phyloP scores from a whole-genome alignment of 2,329 filamentous ascomycete species.

The Penicillium paneum region DNA sequence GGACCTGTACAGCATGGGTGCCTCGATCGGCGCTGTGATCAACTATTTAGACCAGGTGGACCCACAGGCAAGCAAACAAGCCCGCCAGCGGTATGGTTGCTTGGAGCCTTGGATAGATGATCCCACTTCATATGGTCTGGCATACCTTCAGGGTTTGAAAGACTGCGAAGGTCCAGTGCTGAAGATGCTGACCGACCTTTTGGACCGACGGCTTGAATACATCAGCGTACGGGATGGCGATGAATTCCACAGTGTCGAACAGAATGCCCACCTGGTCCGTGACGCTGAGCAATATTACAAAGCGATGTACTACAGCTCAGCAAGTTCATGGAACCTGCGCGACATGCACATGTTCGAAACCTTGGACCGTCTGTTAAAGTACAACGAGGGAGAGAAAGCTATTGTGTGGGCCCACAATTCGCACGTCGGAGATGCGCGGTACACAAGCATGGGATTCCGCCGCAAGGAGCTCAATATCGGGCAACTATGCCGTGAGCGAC shows the following conservation, averaged over 20 bases:
- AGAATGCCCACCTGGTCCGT: slow-evolving; percentile 50
- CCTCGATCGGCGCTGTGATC: slow-evolving; percentile 47
- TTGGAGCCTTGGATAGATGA: slow-evolving; percentile 51
- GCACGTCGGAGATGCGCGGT: slow-evolving; percentile 54
- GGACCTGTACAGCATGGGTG: slow-evolving; percentile 52
- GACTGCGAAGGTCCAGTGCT: slow-evolving; percentile 49
- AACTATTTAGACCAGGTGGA: slow-evolving; percentile 50
- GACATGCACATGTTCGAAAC: slow-evolving; percentile 54
- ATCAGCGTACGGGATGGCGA: slow-evolving; percentile 39
- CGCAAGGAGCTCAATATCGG: slow-evolving; percentile 52
- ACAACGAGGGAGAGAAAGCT: slow-evolving; percentile 43
- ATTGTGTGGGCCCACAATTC: slow-evolving; percentile 56
- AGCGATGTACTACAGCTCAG: slow-evolving; percentile 51
- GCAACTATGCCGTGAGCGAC: slow-evolving; percentile 50
- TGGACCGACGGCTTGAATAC: slow-evolving; percentile 45
- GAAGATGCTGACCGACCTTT: slow-evolving; percentile 45
- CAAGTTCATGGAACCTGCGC: slow-evolving; percentile 51
- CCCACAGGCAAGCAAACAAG: slow-evolving; percentile 43
- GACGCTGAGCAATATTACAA: slow-evolving; percentile 54
- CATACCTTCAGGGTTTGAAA: slow-evolving; percentile 40
- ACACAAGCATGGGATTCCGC: slow-evolving; percentile 48
- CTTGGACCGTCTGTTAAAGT: slow-evolving; percentile 44
- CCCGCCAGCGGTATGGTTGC: slow-evolving; percentile 46
- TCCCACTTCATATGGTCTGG: slow-evolving; percentile 50
- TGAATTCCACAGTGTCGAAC: slow-evolving; percentile 49